Percentiles rank a stretch among this genome's conserved stretches.
Evolutionary conservation across 768 basidiomycete species (phyloP).

Genomic region (Agrocybe pediades): DNA sequence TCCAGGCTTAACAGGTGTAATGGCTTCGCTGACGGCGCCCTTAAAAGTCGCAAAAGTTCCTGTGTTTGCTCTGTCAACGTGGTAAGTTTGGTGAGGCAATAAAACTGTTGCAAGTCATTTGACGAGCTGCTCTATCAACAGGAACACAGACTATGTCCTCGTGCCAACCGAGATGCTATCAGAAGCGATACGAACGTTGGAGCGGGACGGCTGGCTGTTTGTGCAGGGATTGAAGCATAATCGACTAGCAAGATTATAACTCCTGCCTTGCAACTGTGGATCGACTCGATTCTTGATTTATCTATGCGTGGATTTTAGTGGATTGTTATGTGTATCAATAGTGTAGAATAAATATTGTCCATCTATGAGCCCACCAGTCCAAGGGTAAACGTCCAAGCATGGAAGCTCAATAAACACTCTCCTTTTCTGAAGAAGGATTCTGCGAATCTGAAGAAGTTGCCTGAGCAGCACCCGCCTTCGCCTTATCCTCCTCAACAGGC

Average conservation of each 20-base stretch:
- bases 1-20: slow-evolving; percentile 56
- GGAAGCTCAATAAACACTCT: not conserved
- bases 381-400: not conserved
- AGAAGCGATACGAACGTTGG: slow-evolving; percentile 43
- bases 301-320: too few species aligned
- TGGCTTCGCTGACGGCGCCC: slow-evolving; percentile 55
- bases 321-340: too few species aligned
- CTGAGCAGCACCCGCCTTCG: not conserved
- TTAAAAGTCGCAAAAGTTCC: slow-evolving; percentile 52
- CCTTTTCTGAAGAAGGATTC: not conserved
- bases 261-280: not conserved
- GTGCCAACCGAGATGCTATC: slow-evolving; percentile 46
- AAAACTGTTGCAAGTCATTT: not conserved
- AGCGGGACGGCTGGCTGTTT: slow-evolving; percentile 56
- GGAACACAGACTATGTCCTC: slow-evolving; percentile 70
- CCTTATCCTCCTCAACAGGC: slow-evolving; percentile 16
- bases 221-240: slow-evolving; percentile 23
- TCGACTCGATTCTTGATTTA: not conserved
- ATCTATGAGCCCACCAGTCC: too few species aligned
- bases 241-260: slow-evolving; percentile 22
- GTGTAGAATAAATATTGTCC: not conserved
- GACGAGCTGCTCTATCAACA: slow-evolving; percentile 20
- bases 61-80: slow-evolving; percentile 66
- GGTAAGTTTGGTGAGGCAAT: slow-evolving; percentile 34
- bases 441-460: not conserved